Percentiles rank a stretch among this genome's conserved stretches.
Conservation (phyloP, 106 monocot species). For the Allium fistulosum region DNA sequence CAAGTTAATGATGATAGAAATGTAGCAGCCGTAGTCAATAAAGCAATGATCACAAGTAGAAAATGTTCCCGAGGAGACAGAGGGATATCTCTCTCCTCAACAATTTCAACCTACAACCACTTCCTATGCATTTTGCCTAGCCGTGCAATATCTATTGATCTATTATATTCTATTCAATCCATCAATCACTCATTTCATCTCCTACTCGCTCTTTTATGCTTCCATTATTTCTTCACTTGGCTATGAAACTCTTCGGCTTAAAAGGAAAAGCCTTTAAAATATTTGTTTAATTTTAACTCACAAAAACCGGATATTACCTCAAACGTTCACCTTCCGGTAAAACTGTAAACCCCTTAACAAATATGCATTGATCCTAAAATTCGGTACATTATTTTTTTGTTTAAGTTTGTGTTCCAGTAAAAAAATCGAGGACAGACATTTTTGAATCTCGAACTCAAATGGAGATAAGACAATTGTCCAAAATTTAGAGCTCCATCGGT, state of each 20-base stretch:
- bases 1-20: no score
- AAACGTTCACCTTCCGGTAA: no score
- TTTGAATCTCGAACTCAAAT: no score
- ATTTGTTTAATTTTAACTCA: no score
- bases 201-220: not conserved
- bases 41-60: conserved; percentile 6
- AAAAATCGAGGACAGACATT: no score
- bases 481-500: no score
- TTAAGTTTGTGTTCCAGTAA: no score
- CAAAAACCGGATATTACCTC: no score
- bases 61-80: conserved; percentile 14
- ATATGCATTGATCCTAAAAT: no score
- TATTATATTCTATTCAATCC: conserved; percentile 4
- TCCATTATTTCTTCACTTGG: conserved; percentile 3
- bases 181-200: not conserved
- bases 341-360: no score
- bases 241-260: conserved; percentile 2
- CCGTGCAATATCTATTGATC: not conserved
- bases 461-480: no score
- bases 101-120: not conserved
- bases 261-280: not conserved
- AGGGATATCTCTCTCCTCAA: conserved; percentile 3
- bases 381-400: no score
- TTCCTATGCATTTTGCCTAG: not conserved
- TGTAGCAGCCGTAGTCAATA: conserved; percentile 6